Evolutionary conservation across 23 red algal genomes (phyloP).

Genomic region (Cyanidiococcus yangmingshanensis): DNA sequence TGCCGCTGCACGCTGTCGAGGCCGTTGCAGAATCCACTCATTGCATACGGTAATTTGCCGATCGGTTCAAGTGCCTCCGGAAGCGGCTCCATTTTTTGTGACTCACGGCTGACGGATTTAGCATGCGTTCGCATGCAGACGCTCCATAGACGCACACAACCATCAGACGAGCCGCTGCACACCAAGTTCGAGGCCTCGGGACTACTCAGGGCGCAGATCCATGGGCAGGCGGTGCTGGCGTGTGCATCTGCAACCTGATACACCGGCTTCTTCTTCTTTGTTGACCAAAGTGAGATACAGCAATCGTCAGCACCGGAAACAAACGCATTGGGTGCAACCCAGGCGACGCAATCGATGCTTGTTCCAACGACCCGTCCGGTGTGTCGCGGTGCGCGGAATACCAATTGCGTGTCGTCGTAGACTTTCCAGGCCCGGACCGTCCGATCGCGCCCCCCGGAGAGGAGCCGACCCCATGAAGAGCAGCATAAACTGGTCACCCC

Average conservation of each 20-base stretch:
- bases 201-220: slow-evolving; percentile 48
- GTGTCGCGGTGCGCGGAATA: slow-evolving; percentile 46
- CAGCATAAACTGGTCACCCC: slow-evolving; percentile 35
- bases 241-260: slow-evolving; percentile 43
- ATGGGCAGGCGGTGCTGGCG: slow-evolving; percentile 17
- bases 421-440: slow-evolving; percentile 84
- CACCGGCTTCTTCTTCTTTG: slow-evolving; percentile 58
- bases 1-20: neutral
- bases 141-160: slow-evolving; percentile 54
- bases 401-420: slow-evolving; percentile 65
- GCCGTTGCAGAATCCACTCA: slow-evolving; percentile 2
- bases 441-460: slow-evolving; percentile 64
- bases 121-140: slow-evolving; percentile 2
- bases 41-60: neutral
- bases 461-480: slow-evolving; percentile 37
- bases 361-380: neutral
- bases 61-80: neutral
- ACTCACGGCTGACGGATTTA: neutral
- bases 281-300: slow-evolving; percentile 53
- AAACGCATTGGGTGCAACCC: slow-evolving; percentile 47
- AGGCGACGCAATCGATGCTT: slow-evolving; percentile 60
- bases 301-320: slow-evolving; percentile 76
- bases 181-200: slow-evolving; percentile 40
- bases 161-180: slow-evolving; percentile 49
- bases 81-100: neutral